Evolutionary conservation across 441 rosid genomes (phyloP).

Genomic region (Croton setiger): DNA sequence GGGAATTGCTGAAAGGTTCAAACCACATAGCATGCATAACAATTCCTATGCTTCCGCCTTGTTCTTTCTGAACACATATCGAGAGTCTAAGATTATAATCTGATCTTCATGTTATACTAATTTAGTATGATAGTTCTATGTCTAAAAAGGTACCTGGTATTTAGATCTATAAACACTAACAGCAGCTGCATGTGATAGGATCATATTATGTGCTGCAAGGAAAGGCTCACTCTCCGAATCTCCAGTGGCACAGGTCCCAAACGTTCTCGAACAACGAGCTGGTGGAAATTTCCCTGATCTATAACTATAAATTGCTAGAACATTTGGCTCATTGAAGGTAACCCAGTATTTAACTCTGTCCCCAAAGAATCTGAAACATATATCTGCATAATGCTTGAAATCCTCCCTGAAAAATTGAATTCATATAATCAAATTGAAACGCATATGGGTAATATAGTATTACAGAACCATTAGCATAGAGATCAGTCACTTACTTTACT

Average conservation of each 20-base stretch:
- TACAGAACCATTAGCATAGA: neutral
- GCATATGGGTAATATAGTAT: neutral
- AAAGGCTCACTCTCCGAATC: conserved; percentile 71
- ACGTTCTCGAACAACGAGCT: conserved; percentile 48
- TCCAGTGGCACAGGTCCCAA: conserved; percentile 58
- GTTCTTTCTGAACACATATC: conserved; percentile 37
- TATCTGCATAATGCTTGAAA: conserved; percentile 50
- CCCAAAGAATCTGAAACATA: conserved; percentile 62
- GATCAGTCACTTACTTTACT: conserved; percentile 36
- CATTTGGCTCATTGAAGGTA: conserved; percentile 73
- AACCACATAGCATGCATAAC: conserved; percentile 52
- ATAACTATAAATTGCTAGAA: conserved; percentile 36
- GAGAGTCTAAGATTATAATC: neutral
- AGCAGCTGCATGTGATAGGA: conserved; percentile 67
- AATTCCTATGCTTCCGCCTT: conserved; percentile 61
- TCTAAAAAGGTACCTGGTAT: conserved; percentile 68
- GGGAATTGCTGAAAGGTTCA: conserved; percentile 57
- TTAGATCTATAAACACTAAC: conserved; percentile 44
- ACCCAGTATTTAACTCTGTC: conserved; percentile 54
- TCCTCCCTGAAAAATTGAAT: conserved; percentile 47
- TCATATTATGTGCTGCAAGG: conserved; percentile 61
- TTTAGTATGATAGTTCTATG: too few relatives aligned
- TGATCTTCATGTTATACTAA: too few relatives aligned
- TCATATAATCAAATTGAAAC: neutral
- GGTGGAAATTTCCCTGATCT: conserved; percentile 50